Evolutionary conservation across 441 rosid genomes (phyloP).

Genomic region (Croton setiger): DNA sequence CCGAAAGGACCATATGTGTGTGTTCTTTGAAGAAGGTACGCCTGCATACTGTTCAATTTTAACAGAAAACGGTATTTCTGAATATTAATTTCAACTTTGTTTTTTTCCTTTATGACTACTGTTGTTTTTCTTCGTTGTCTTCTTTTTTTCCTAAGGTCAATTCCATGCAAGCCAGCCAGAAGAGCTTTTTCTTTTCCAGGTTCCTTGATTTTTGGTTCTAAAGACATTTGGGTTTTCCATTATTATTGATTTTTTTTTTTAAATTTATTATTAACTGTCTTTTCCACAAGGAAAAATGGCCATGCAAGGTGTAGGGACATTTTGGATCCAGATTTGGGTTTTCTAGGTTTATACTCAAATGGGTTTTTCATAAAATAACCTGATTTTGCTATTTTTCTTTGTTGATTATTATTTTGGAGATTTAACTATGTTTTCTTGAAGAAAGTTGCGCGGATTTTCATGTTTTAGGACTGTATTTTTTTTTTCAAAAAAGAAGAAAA

Average conservation of each 20-base stretch:
- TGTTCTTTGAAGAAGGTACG: constrained; percentile 26
- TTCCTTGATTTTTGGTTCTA: neutral
- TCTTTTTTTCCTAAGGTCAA: neutral
- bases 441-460: constrained; percentile 14
- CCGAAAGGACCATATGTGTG: constrained; percentile 15
- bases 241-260: neutral
- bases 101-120: neutral
- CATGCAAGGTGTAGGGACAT: no score
- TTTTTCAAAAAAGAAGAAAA: neutral
- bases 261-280: neutral
- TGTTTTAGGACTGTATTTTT: constrained; percentile 5
- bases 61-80: constrained; percentile 34
- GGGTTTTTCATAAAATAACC: constrained; percentile 22
- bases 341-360: constrained; percentile 8
- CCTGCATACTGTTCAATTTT: constrained; percentile 26
- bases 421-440: constrained; percentile 3
- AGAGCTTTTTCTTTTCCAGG: neutral
- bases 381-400: neutral
- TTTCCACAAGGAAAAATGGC: neutral
- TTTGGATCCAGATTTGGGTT: neutral
- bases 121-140: neutral
- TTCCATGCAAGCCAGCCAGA: constrained; percentile 14
- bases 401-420: neutral
- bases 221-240: constrained; percentile 19
- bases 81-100: neutral